phyloP scores from a whole-genome alignment of 78 protist genomes.

The Tieghemostelium lacteum region DNA sequence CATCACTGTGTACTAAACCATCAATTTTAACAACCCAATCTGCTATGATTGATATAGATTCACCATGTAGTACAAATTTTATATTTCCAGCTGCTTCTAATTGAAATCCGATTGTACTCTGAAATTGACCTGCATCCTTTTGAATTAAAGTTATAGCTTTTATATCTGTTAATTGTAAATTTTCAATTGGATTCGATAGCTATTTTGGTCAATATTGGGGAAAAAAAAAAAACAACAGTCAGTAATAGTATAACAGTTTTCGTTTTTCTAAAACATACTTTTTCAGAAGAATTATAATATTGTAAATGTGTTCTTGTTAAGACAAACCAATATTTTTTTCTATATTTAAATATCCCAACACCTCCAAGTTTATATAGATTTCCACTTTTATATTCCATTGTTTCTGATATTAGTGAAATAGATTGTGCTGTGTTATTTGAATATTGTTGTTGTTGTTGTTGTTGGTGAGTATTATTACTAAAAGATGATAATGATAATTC shows the following conservation, averaged over 20 bases:
- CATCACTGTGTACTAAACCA: slow-evolving; percentile 49
- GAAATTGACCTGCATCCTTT: slow-evolving; percentile 27
- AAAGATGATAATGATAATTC: too few species aligned
- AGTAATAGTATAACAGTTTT: too few species aligned
- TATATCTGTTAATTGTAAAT: slow-evolving; percentile 23
- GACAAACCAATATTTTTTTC: slow-evolving; percentile 68
- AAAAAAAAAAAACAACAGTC: too few species aligned
- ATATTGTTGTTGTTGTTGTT: too few species aligned
- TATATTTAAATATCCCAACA: slow-evolving; percentile 46
- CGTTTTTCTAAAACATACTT: slow-evolving; percentile 2
- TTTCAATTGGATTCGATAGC: slow-evolving; percentile 63
- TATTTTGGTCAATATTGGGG: background rate
- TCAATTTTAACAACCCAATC: slow-evolving; percentile 69
- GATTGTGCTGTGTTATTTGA: too few species aligned
- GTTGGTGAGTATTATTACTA: too few species aligned
- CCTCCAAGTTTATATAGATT: slow-evolving; percentile 45
- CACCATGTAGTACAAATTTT: slow-evolving; percentile 22
- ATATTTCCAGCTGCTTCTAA: background rate
- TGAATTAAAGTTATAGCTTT: slow-evolving; percentile 49
- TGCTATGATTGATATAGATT: slow-evolving; percentile 35
- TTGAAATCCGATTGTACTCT: slow-evolving; percentile 30
- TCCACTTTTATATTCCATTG: slow-evolving; percentile 64
- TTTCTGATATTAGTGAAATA: too few species aligned
- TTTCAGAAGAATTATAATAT: slow-evolving; percentile 62
- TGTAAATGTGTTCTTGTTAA: slow-evolving; percentile 48